Base-by-base conservation (phyloP, 768 basidiomycete species). In the Tulasnella sp. region DNA sequence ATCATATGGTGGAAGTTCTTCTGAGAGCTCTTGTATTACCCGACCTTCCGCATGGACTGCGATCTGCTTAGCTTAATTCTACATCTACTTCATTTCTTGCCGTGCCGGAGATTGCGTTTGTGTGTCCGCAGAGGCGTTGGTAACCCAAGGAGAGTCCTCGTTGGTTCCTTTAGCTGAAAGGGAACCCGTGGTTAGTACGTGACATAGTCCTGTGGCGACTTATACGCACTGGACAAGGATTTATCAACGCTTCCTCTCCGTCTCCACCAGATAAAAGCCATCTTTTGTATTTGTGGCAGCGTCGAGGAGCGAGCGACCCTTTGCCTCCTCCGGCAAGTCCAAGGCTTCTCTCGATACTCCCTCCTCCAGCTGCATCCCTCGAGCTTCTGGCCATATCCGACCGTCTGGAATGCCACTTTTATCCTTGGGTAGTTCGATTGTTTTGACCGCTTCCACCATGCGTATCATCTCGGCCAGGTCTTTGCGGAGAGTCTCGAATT, bases 381-480 rank as follows among this genome's bases (percentile, higher is more conserved):
- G 77, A 42, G 84, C 86, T 71, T 81, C 84, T 58, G 81, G 85
- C 85, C 83, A 86, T 80, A 83, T 80, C 76, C 83, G 84, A 78
- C 82, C 85, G 75, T 87, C 86, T 15, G 86, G 83, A 15, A 86
- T 79, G 64, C 72, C 72, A 14, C 40, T 70, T 25, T 78, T 77
- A 68, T 75, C 58, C 34, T 73, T 71, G 36, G 76, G 67, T 17
- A 82, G 71, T 31, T 87, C 83, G 64, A 91, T 89, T 34, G 91
- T 82, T 82, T 88, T 91, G 72, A 94, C 93, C 3, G 93, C 93
- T 80, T 94, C 92, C 17, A 95, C 93, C 12, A 95, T 85, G 78
- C 86, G 88, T 75, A 94, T 84, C 71, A 95, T 87, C 73, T 90
- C 90, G 79, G 91, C 90, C 78, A 95, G 82, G 78, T 92, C 89